Evolutionary conservation across 805 yeast genomes (phyloP).

Genomic region (Wickerhamiella brachini): DNA sequence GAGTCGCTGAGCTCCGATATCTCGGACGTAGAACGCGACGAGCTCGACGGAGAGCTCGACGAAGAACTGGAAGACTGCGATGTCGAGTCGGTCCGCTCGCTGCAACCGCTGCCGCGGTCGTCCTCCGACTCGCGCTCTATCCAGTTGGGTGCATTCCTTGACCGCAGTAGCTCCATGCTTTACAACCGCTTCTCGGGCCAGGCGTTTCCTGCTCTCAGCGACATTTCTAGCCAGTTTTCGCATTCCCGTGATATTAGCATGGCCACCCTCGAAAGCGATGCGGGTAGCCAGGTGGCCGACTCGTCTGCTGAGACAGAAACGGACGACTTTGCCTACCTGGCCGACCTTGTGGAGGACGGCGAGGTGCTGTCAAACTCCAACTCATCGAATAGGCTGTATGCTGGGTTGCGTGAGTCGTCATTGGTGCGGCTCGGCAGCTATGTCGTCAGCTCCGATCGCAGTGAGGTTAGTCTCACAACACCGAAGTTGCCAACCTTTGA

Average conservation of each 20-base stretch:
- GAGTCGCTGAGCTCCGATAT: conserved; percentile 15
- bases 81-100: neutral
- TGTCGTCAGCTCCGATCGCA: conserved; percentile 10
- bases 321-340: conserved; percentile 24
- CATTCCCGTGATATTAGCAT: neutral
- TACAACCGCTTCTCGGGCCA: conserved; percentile 17
- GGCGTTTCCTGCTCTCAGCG: conserved; percentile 11
- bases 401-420: conserved; percentile 24
- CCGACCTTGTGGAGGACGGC: conserved; percentile 21
- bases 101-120: neutral
- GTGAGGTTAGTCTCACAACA: conserved; percentile 1
- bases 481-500: neutral
- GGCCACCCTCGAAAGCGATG: neutral
- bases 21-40: conserved; percentile 4
- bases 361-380: conserved; percentile 9
- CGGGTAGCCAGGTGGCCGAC: neutral
- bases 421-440: conserved; percentile 22
- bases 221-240: neutral
- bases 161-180: conserved; percentile 11
- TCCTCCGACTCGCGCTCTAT: conserved; percentile 9
- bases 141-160: conserved; percentile 17
- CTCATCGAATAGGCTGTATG: conserved; percentile 16
- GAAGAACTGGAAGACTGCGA: neutral
- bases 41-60: neutral
- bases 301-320: conserved; percentile 9